phyloP scores from a whole-genome alignment of 2,329 filamentous ascomycete genomes.

The Neoarthrinium moseri region DNA sequence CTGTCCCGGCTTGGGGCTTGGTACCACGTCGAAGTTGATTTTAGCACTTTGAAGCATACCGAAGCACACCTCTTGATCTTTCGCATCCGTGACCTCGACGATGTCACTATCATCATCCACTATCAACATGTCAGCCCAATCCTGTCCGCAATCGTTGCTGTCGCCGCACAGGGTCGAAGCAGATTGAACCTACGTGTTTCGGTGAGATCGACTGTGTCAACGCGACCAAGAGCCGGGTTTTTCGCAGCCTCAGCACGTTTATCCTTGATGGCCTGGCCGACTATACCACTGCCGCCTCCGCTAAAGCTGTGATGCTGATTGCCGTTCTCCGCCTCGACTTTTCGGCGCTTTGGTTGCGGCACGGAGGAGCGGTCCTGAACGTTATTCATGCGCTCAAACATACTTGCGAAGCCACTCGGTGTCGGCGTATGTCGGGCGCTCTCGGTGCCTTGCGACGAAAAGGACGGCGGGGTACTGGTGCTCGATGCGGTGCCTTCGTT shows the following conservation, averaged over 20 bases:
- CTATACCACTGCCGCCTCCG: conserved; percentile 50
- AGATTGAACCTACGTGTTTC: conserved; percentile 36
- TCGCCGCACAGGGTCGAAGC: conserved; percentile 1
- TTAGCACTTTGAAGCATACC: conserved; percentile 70
- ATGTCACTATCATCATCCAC: conserved; percentile 56
- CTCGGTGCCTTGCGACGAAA: conserved; percentile 7
- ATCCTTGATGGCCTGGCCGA: conserved; percentile 67
- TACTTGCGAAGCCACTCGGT: conserved; percentile 51
- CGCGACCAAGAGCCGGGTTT: conserved; percentile 18
- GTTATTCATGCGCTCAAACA: conserved; percentile 76
- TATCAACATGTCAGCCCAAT: conserved; percentile 15
- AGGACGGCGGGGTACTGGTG: conserved; percentile 15
- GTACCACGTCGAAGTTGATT: conserved; percentile 67
- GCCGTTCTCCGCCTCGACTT: conserved; percentile 46
- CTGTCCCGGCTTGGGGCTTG: conserved; percentile 64
- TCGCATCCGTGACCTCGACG: conserved; percentile 56
- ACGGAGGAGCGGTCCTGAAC: conserved; percentile 63
- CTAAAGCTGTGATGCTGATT: conserved; percentile 35
- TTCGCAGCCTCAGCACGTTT: conserved; percentile 45
- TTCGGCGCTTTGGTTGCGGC: conserved; percentile 66
- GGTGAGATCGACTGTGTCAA: conserved; percentile 58
- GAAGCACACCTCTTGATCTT: conserved; percentile 74
- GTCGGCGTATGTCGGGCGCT: conserved; percentile 14
- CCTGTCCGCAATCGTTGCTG: too few relatives aligned
- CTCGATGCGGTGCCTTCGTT: conserved; percentile 21